phyloP scores from a whole-genome alignment of 2,329 filamentous ascomycete species.

The Balansia obtecta region DNA sequence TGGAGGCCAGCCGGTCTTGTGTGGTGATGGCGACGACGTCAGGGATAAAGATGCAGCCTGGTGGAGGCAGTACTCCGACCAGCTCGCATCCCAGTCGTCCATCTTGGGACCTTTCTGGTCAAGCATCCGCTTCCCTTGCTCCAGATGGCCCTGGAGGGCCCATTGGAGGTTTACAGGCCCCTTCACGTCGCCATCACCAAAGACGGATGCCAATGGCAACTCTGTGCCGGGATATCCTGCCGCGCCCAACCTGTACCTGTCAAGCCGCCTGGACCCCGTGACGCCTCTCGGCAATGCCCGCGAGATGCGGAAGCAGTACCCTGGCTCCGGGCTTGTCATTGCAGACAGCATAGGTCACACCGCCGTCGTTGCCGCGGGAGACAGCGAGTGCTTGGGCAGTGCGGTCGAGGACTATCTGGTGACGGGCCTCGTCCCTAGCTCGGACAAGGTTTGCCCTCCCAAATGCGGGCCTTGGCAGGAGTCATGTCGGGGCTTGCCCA shows the following conservation, averaged over 20 bases:
- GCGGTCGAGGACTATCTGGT: constrained; percentile 18
- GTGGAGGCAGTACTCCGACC: constrained; percentile 11
- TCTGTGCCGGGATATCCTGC: constrained; percentile 7
- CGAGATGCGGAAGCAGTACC: constrained; percentile 14
- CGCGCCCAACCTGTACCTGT: constrained; percentile 22
- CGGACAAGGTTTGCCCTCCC: constrained; percentile 5
- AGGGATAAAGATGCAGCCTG: constrained; percentile 8
- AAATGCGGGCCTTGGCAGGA: constrained; percentile 11
- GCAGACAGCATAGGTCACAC: constrained; percentile 18
- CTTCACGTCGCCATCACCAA: constrained; percentile 8
- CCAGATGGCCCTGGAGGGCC: constrained; percentile 20
- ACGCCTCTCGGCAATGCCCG: constrained; percentile 25
- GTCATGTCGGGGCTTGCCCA: background rate
- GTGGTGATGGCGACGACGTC: constrained; percentile 12
- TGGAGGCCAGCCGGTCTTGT: background rate
- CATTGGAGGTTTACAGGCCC: constrained; percentile 21
- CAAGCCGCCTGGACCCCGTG: constrained; percentile 29
- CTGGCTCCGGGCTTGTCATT: constrained; percentile 17
- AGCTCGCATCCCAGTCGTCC: constrained; percentile 12
- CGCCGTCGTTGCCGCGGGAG: constrained; percentile 7
- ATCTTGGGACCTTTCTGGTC: constrained; percentile 17
- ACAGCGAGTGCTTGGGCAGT: constrained; percentile 12
- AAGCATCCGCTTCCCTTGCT: constrained; percentile 17
- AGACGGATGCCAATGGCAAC: constrained; percentile 4
- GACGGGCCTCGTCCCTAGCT: constrained; percentile 15